Evolutionary conservation across 2,329 filamentous ascomycete genomes (phyloP).

Genomic region (Fusarium longipes): DNA sequence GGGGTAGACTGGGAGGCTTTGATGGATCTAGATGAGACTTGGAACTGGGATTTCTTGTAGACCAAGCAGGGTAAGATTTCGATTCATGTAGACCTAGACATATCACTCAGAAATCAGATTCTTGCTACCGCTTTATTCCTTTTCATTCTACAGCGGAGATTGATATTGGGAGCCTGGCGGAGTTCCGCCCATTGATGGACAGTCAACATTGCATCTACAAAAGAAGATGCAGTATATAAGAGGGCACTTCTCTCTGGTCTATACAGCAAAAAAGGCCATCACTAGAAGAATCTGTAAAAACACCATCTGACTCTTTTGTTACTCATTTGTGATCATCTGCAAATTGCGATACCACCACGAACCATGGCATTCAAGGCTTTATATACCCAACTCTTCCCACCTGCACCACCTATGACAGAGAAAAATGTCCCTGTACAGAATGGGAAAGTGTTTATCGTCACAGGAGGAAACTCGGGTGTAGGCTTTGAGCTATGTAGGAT

Average conservation of each 20-base stretch:
- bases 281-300: background rate
- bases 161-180: background rate
- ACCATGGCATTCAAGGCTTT: conserved; percentile 18
- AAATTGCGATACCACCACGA: background rate
- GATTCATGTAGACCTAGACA: background rate
- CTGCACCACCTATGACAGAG: conserved; percentile 44
- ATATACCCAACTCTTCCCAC: conserved; percentile 28
- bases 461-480: conserved; percentile 54
- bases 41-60: conserved; percentile 37
- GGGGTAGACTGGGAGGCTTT: conserved; percentile 38
- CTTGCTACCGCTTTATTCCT: background rate
- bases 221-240: background rate
- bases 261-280: background rate
- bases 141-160: background rate
- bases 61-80: background rate
- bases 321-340: too few species aligned
- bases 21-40: conserved; percentile 28
- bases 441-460: conserved; percentile 59
- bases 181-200: conserved; percentile 12
- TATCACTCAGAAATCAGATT: background rate
- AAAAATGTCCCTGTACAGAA: conserved; percentile 42
- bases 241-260: background rate
- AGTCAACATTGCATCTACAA: background rate
- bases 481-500: conserved; percentile 64
- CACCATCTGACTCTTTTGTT: background rate